Evolutionary conservation across 1,284 basidiomycete genomes (phyloP), one percentile per base, ranked within the genome.

Genomic region (Tylopilus sp.): DNA sequence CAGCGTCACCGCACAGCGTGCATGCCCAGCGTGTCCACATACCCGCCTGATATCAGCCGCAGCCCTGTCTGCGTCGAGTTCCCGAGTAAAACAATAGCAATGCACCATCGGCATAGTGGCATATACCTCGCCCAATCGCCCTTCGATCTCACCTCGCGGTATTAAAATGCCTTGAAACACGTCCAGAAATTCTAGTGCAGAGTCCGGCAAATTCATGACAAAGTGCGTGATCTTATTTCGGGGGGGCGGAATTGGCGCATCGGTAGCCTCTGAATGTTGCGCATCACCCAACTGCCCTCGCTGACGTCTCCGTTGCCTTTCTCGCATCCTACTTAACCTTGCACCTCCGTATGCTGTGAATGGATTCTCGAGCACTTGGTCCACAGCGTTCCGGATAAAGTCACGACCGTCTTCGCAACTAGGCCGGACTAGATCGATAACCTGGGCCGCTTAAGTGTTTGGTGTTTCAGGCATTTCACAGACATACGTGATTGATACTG

Each of bases 171-270:
- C 93, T 2, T 79, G 78, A 72, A 90, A 98, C 0, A 90, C 90
- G 61, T 91, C 89, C 48, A 99, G 74, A 70, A 99, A 98, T 44
- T 83, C 78, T 51, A 98, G 82, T 0, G 96, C 95, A 23, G 86
- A 86, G 52, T 92, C 93, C 3, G 97, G 97, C 19, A 99, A 76
- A 68, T 99, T 99, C 93, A 99, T 97, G 18, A 98, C 86, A 62
- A 92, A 97, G 66, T 97, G 96, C 19, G 84, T 76, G 55, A 95
- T 82, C 28, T 78, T 72, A 48, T 73, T 74, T 49, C 86, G 77
- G 28, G 66, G 57, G 23, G 66, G 62, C 15, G 44, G 52, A 23
- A 35, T 25, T 4, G 46, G 25, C 12, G 28, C 39, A 46, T 33
- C 30, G 31, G 35, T 21, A 10, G 8, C 23, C 30, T 36, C 43